Conservation (phyloP, 441 rosid species). For the Corymbia citriodora region DNA sequence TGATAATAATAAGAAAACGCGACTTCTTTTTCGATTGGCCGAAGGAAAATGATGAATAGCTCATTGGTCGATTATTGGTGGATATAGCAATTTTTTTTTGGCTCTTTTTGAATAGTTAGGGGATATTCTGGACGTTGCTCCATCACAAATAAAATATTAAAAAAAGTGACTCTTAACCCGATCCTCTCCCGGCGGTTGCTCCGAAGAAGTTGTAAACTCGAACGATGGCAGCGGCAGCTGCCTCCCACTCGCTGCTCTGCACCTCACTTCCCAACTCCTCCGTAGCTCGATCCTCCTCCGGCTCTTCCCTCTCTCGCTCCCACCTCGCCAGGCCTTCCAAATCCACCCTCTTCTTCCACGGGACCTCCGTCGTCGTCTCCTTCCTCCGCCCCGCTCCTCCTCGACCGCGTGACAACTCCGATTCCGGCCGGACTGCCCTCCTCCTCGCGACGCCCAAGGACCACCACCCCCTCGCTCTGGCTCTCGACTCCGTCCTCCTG, state of each 20-base stretch:
- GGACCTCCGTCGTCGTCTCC: background rate
- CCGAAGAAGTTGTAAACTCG: background rate
- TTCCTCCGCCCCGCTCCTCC: background rate
- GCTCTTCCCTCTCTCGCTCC: background rate
- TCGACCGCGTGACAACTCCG: background rate
- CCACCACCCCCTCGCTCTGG: background rate
- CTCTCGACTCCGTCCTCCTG: constrained; percentile 50
- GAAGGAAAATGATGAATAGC: background rate
- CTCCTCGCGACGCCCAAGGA: background rate
- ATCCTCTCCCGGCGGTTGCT: background rate
- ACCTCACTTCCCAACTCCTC: constrained; percentile 4
- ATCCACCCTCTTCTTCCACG: background rate
- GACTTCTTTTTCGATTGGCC: background rate
- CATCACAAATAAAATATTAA: background rate
- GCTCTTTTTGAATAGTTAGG: background rate
- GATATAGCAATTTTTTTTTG: background rate
- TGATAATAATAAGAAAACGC: background rate
- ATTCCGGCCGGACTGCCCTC: background rate
- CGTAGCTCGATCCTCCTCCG: background rate
- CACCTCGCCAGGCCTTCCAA: background rate
- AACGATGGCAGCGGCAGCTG: constrained; percentile 10
- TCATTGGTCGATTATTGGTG: background rate
- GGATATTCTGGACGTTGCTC: background rate
- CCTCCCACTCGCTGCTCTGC: constrained; percentile 44
- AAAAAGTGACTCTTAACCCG: background rate